Evolutionary conservation across 2,329 filamentous ascomycete species (phyloP).

Genomic region (Fusarium tanahbumbuense): DNA sequence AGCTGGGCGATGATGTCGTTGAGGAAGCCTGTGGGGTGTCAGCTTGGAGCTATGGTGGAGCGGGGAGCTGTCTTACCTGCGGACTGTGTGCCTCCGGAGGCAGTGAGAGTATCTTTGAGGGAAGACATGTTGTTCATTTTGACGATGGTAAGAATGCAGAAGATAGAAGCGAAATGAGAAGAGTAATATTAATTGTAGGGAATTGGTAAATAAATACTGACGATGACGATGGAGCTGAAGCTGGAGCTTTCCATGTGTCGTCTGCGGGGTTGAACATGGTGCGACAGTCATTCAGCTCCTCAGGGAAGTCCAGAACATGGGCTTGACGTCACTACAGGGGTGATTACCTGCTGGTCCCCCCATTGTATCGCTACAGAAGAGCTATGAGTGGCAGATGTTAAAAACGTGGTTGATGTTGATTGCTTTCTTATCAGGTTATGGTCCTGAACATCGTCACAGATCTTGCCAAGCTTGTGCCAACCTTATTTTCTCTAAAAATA

Average conservation of each 20-base stretch:
- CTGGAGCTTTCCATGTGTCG: background rate
- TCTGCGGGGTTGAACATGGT: slow-evolving; percentile 19
- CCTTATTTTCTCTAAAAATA: slow-evolving; percentile 32
- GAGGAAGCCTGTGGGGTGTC: slow-evolving; percentile 39
- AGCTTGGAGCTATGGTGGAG: background rate
- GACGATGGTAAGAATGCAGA: background rate
- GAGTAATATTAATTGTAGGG: background rate
- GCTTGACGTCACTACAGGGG: slow-evolving; percentile 30
- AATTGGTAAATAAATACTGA: background rate
- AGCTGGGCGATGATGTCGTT: slow-evolving; percentile 45
- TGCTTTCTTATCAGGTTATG: background rate
- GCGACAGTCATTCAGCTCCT: slow-evolving; percentile 2
- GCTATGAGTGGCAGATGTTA: background rate
- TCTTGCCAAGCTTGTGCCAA: slow-evolving; percentile 18
- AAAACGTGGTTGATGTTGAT: background rate
- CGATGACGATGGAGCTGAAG: slow-evolving; percentile 18
- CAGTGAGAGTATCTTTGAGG: slow-evolving; percentile 39
- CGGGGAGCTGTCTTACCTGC: slow-evolving; percentile 29
- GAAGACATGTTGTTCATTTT: slow-evolving; percentile 42
- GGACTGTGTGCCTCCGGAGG: slow-evolving; percentile 45
- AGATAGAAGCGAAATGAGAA: background rate
- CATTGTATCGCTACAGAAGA: background rate
- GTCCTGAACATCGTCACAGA: background rate
- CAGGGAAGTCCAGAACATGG: background rate
- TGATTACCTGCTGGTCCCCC: slow-evolving; percentile 1